Evolutionary conservation across 208 protist genomes (phyloP), one percentile per base, ranked within the genome.

Genomic region (Acanthamoeba royreba): DNA sequence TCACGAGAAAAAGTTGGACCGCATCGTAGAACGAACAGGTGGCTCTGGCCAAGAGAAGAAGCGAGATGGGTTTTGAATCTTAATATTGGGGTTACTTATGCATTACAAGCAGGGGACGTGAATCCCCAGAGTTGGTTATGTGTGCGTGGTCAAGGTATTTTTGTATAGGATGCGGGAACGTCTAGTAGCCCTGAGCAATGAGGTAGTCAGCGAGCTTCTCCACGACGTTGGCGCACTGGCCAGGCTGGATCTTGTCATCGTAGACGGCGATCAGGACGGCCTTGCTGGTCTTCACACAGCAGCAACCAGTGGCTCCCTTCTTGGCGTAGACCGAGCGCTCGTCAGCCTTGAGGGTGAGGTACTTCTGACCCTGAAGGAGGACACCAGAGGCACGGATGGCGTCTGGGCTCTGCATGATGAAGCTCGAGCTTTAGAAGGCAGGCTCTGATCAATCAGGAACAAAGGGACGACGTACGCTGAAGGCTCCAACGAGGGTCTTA

Each of bases 121-220:
- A n/a, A n/a, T n/a, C n/a, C n/a, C n/a, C n/a, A n/a, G n/a, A n/a
- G n/a, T n/a, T n/a, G n/a, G n/a, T n/a, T n/a, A n/a, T n/a, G n/a
- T n/a, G n/a, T n/a, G n/a, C n/a, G n/a, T n/a, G n/a, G n/a, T n/a
- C n/a, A n/a, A n/a, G n/a, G n/a, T n/a, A n/a, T n/a, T n/a, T n/a
- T n/a, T n/a, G n/a, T n/a, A n/a, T n/a, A n/a, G n/a, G n/a, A n/a
- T n/a, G n/a, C n/a, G n/a, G n/a, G n/a, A n/a, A n/a, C n/a, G n/a
- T n/a, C n/a, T 96, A 97, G 94, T 94, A 97, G 55, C 85, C 72
- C 63, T 92, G 45, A 1, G 52, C 95, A 8, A 95, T 95, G 89
- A 97, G 93, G 92, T 97, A 97, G 92, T 97, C 97, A 58, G 95
- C 97, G 72, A 98, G 93, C 74, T 96, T 96, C 95, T 97, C 97